Evolutionary conservation across 768 basidiomycete genomes (phyloP).

Genomic region (Leccinum subgranulosum): DNA sequence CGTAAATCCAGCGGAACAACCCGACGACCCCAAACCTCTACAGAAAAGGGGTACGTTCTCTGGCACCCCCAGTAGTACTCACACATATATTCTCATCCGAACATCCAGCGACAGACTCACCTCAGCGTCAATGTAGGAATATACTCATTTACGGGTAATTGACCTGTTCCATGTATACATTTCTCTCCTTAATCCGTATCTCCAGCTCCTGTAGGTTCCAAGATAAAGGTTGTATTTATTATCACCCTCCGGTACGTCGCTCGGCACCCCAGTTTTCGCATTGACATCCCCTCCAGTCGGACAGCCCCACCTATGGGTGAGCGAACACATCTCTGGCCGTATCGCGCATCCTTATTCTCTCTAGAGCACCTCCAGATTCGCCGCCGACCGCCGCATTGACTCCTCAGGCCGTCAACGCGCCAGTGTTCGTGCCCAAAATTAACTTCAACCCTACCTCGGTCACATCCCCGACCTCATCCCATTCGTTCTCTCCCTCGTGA

Average conservation of each 20-base stretch:
- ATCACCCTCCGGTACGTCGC: constrained; percentile 64
- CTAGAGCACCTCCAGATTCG: constrained; percentile 43
- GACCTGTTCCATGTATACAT: neutral
- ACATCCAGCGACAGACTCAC: constrained; percentile 46
- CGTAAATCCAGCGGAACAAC: constrained; percentile 51
- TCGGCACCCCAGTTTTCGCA: constrained; percentile 1
- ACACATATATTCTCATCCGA: constrained; percentile 5
- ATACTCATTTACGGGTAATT: constrained; percentile 85
- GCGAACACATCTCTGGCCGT: neutral
- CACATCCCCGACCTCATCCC: constrained; percentile 17
- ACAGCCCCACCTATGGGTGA: constrained; percentile 27
- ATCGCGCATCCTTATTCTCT: constrained; percentile 4
- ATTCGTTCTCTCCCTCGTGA: constrained; percentile 32
- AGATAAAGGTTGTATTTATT: constrained; percentile 82
- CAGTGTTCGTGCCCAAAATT: constrained; percentile 78
- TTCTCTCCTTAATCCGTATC: neutral
- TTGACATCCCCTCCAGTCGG: constrained; percentile 21
- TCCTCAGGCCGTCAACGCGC: constrained; percentile 75
- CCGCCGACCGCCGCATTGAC: constrained; percentile 43
- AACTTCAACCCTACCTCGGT: constrained; percentile 38
- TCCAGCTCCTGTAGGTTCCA: constrained; percentile 78
- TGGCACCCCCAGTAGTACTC: neutral
- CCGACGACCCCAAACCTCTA: constrained; percentile 40
- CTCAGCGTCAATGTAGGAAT: constrained; percentile 84
- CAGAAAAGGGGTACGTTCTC: constrained; percentile 53